A percentile compares a stretch with the other conserved stretches of the same genome.
These are phyloP conservation scores for Yamadazyma ubonensis DNA, from an alignment of 805 yeast genomes.

Conservation along the genomic window DNA sequence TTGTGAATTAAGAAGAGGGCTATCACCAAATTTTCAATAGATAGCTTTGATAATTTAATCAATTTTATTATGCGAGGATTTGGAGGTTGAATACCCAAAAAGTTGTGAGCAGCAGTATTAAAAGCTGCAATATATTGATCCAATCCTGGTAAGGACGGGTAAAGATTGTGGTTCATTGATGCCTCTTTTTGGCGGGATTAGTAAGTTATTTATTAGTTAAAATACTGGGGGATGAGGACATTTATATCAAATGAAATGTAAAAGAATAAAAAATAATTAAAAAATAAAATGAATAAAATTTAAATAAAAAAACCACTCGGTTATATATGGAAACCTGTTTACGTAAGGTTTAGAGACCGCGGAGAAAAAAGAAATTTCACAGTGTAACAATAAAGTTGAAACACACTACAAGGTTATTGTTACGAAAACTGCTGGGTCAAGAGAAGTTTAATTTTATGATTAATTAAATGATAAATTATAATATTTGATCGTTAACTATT, in stretches of 20 bases:
- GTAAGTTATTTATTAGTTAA: too few species aligned
- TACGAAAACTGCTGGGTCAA: slow-evolving; percentile 2
- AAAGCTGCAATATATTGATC: slow-evolving; percentile 4
- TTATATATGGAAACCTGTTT: slow-evolving; percentile 1
- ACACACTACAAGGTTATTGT: slow-evolving; percentile 7
- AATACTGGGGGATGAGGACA: neutral
- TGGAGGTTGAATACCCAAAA: slow-evolving; percentile 2
- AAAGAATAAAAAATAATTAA: neutral
- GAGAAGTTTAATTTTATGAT: neutral
- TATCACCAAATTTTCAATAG: slow-evolving; percentile 14
- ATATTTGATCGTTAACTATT: too few species aligned
- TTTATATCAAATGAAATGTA: slow-evolving; percentile 1
- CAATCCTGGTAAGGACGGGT: neutral
- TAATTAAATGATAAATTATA: too few species aligned
- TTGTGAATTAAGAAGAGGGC: slow-evolving; percentile 11
- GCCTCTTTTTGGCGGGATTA: too few species aligned
- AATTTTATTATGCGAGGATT: slow-evolving; percentile 10
- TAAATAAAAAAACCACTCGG: neutral
- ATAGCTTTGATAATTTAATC: slow-evolving; percentile 12
- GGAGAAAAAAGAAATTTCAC: slow-evolving; percentile 5
- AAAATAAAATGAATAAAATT: slow-evolving; percentile 1
- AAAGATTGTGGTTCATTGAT: too few species aligned
- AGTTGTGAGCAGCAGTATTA: neutral
- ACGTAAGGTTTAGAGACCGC: neutral
- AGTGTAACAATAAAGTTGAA: neutral